Conservation (phyloP, 2,329 filamentous ascomycete species). For the Paecilomyces formosus region DNA sequence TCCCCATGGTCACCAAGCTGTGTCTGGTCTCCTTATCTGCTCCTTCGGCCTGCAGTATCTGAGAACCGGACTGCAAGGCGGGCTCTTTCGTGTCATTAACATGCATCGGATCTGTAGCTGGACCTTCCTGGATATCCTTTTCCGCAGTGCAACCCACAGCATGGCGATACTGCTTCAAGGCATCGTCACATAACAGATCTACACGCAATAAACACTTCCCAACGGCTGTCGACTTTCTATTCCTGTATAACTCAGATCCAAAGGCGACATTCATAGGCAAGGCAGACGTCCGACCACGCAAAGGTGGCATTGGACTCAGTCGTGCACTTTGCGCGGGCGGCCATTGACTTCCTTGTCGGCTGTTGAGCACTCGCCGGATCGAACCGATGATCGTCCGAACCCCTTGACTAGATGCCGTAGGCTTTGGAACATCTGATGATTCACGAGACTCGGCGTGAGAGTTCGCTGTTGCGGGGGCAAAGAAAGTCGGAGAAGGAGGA, state of each 20-base stretch:
- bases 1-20: conserved; percentile 65
- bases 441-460: conserved; percentile 20
- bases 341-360: conserved; percentile 33
- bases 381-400: conserved; percentile 83
- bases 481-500: conserved; percentile 39
- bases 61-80: neutral
- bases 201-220: conserved; percentile 56
- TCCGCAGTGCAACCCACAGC: conserved; percentile 60
- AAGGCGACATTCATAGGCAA: conserved; percentile 39
- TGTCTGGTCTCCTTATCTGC: conserved; percentile 26
- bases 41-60: conserved; percentile 7
- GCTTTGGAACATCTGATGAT: conserved; percentile 20
- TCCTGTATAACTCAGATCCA: conserved; percentile 36
- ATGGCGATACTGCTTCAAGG: conserved; percentile 70
- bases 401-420: conserved; percentile 45
- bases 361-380: conserved; percentile 74
- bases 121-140: conserved; percentile 13
- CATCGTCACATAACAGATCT: conserved; percentile 72
- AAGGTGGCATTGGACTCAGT: conserved; percentile 23
- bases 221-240: conserved; percentile 26
- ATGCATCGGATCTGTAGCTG: conserved; percentile 3
- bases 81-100: conserved; percentile 4
- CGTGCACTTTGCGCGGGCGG: conserved; percentile 27
- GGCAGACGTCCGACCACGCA: conserved; percentile 31
- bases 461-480: conserved; percentile 21